phyloP scores from a whole-genome alignment of 2,329 filamentous ascomycete genomes.

The Fusarium oxysporum region DNA sequence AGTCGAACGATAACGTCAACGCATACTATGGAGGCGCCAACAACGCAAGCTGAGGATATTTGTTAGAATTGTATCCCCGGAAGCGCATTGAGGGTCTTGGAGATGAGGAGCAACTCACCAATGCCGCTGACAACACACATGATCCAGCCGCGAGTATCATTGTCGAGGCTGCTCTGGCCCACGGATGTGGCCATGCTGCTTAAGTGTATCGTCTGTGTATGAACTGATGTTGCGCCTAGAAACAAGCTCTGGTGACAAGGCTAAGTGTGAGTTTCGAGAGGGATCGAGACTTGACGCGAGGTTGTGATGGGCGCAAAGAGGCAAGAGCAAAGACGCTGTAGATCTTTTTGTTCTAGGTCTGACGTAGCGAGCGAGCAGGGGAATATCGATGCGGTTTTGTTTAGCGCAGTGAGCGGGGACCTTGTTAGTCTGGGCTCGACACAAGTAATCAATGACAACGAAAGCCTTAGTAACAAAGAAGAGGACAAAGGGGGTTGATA shows the following conservation, averaged over 20 bases:
- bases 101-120: slow-evolving; percentile 57
- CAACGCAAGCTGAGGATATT: slow-evolving; percentile 64
- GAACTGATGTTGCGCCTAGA: background rate
- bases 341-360: slow-evolving; percentile 34
- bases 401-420: slow-evolving; percentile 35
- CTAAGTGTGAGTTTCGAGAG: background rate
- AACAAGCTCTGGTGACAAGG: background rate
- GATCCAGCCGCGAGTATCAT: slow-evolving; percentile 93
- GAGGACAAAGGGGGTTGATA: background rate
- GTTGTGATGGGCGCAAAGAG: slow-evolving; percentile 20
- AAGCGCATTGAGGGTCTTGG: background rate
- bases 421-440: slow-evolving; percentile 1
- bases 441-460: slow-evolving; percentile 6
- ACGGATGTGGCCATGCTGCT: slow-evolving; percentile 53
- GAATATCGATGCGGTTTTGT: slow-evolving; percentile 21
- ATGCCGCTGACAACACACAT: slow-evolving; percentile 86
- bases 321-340: slow-evolving; percentile 20
- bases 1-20: slow-evolving; percentile 81
- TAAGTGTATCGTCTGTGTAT: slow-evolving; percentile 13
- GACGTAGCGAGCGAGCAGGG: slow-evolving; percentile 40
- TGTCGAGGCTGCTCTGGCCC: slow-evolving; percentile 62
- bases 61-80: background rate
- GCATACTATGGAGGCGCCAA: slow-evolving; percentile 87
- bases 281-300: background rate
- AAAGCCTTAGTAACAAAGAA: slow-evolving; percentile 2